Percentiles rank a stretch among this genome's conserved stretches.
Conservation (phyloP, 495 filamentous ascomycete species). For the Penicillium longicatenatum region DNA sequence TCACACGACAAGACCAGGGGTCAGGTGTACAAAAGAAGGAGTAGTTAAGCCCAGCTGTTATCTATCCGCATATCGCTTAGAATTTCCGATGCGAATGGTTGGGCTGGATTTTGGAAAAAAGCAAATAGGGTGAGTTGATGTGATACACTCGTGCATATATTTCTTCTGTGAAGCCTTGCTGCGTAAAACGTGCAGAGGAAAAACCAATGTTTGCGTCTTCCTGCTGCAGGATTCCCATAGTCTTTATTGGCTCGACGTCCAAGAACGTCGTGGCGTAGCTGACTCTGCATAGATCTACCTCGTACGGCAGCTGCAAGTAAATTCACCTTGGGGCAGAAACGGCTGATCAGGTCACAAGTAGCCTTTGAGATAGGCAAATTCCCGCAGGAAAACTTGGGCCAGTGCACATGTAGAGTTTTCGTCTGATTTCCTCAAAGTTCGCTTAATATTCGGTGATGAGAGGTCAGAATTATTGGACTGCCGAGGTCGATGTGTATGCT, state of each 20-base stretch:
- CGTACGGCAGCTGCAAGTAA: neutral
- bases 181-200: neutral
- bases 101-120: neutral
- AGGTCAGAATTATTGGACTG: no score
- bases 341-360: neutral
- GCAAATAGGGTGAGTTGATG: neutral
- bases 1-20: neutral
- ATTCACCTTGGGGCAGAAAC: neutral
- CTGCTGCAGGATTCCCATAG: neutral
- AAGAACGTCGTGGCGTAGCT: neutral
- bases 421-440: neutral
- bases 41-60: neutral
- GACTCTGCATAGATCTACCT: neutral
- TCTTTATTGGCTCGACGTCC: neutral
- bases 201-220: neutral
- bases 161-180: neutral
- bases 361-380: neutral
- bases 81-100: neutral
- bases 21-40: neutral
- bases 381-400: neutral
- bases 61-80: neutral
- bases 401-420: neutral
- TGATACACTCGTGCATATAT: neutral
- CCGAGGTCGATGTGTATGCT: no score
- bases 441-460: no score